Base-by-base conservation (phyloP, 441 rosid species). In the Lepidium campestre region DNA sequence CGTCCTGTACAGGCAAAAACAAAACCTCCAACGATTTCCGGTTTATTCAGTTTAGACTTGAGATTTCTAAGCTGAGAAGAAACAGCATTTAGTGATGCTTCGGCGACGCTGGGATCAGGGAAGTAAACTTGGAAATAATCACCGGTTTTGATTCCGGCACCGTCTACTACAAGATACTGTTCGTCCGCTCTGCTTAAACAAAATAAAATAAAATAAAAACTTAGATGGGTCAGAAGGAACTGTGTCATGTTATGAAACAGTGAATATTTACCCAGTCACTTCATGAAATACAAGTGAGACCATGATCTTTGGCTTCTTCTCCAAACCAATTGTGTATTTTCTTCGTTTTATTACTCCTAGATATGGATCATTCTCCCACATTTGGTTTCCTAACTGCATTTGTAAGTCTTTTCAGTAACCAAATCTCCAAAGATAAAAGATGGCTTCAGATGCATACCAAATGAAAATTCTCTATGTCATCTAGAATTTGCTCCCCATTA, bases 21-120 rank as follows among this genome's bases (percentile, higher is more conserved):
- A 62, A 88, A 83, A 37, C 98, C 91, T 70, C 97, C 98, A 29
- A 88, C 54, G 22, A 80, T 74, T 75, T 84, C 86, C 41, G 36
- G 59, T 55, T 65, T 79, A 17, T 6, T 12, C 14, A 29, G 62
- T n/a, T 59, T 68, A 50, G 57, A 68, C 23, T 68, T 46, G 27
- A 55, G 60, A 59, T 72, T 77, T 70, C 62, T 74, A 52, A 93
- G 71, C 42, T 72, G 59, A 10, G 46, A 40, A 6, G 83, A 62
- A 10, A 83, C 80, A 19, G 57, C 58, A 6, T 40, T 62, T 27
- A 80, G 66, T 13, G 96, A 79, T 45, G 79, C 15, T 17, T 71
- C 62, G 2, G 87, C 98, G 27, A 67, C 29, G 5, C 39, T 34
- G 7, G 75, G 74, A 76, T 86, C 82, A 25, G 91, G 54, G 57